Evolutionary conservation across 192 early-diverging fungal species (phyloP), one percentile per base, ranked within the genome.

Genomic region (Backusella australiensis): DNA sequence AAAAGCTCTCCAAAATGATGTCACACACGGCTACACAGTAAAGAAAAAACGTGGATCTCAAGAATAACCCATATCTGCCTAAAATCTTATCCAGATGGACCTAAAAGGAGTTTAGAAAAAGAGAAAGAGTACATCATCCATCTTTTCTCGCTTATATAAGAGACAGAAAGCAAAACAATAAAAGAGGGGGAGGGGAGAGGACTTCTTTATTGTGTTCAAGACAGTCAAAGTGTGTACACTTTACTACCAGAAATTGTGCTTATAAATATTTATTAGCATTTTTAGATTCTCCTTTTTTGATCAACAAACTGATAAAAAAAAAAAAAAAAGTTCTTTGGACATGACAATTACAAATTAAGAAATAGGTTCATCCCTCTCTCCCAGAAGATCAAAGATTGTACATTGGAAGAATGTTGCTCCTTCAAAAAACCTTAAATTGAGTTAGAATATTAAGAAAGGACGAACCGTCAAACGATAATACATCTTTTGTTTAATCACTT

Each of bases 271-370:
- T 63, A 63, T 29, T 63, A 4, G 26, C 11, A 12, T 26, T 26
- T 29, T 14, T 26, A 63, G 56, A 29, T 63, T 63, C 56, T 63
- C 56, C 56, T 63, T 63, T 56, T 63, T 63, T 63, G 56, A 63
- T 12, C 23, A 59, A 29, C 56, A 39, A 11, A 29, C 23, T 49
- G 53, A 23, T 63, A 32, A 32, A 32, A 32, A 32, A 32, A 32
- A 32, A 32, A 21, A 21, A 29, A 29, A 29, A n/a, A n/a, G n/a
- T 3, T 32, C 32, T 26, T 63, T 63, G 2, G 9, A 29, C 21
- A 63, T 63, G 56, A 63, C 56, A 63, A 39, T 12, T 14, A 63
- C 56, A 63, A 29, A 63, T 63, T 63, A 29, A 26, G 56, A 26
- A 59, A 63, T 63, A 12, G 0, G 53, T 53, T 53, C 1, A 6